A percentile compares a stretch with the other conserved stretches of the same genome.
Conservation (phyloP, 2,329 filamentous ascomycete genomes). For the Phialophora expanda region DNA sequence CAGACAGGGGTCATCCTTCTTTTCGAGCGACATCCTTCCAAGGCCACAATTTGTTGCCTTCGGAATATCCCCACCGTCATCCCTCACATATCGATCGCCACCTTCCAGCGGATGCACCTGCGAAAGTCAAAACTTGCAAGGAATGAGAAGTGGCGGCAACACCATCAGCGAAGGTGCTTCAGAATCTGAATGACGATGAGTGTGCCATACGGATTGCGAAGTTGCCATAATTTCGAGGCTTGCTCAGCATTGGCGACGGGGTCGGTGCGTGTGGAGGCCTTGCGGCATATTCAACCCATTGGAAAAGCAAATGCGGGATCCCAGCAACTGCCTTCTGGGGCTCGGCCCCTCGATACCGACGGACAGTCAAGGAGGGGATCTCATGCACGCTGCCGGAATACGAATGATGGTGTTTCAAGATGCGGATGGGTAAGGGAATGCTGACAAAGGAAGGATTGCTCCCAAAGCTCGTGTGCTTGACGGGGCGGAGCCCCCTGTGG, state of each 20-base stretch:
- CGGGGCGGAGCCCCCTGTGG: not conserved
- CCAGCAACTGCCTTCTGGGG: not conserved
- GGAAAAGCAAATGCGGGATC: no score
- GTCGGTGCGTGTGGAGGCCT: not conserved
- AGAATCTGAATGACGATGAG: not conserved
- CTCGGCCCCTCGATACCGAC: not conserved
- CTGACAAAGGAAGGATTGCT: slow-evolving; percentile 15
- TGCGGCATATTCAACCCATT: not conserved
- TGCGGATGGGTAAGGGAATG: not conserved
- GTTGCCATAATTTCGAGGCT: not conserved
- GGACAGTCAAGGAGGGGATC: not conserved
- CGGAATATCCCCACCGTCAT: not conserved
- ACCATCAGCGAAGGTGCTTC: not conserved
- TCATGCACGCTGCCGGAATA: not conserved
- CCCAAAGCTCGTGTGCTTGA: not conserved
- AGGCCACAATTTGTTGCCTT: not conserved
- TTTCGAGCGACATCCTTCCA: not conserved
- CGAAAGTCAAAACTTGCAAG: not conserved
- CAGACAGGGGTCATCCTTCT: not conserved
- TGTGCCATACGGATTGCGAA: not conserved
- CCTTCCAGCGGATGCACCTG: not conserved
- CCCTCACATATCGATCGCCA: not conserved
- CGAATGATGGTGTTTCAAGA: not conserved
- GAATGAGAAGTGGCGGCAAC: not conserved
- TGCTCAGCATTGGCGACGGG: not conserved